Percentiles rank a stretch among this genome's conserved stretches.
These are phyloP conservation scores for Penicillium sp. DNA, from an alignment of 2,329 filamentous ascomycete genomes.

Conservation along the genomic window DNA sequence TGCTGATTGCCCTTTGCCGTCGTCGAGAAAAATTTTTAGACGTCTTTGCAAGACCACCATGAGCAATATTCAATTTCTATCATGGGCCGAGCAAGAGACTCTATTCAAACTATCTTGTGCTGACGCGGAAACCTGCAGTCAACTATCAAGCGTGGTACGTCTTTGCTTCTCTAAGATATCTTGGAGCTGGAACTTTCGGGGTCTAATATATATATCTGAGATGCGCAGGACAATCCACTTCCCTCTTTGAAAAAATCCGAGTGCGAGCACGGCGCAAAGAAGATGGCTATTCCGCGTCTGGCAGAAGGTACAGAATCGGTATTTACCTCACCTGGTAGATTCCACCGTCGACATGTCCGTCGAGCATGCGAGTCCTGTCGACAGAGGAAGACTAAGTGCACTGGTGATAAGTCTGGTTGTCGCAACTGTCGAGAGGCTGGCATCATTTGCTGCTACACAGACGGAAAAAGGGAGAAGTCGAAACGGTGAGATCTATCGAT, in stretches of 20 bases:
- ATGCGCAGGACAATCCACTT: slow-evolving; percentile 24
- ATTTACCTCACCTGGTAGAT: slow-evolving; percentile 33
- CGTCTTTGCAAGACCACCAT: slow-evolving; percentile 19
- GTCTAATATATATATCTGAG: slow-evolving; percentile 15
- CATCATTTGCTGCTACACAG: slow-evolving; percentile 46
- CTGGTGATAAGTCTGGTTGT: slow-evolving; percentile 45
- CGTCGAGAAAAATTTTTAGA: background rate
- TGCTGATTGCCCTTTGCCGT: background rate
- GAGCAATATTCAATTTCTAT: slow-evolving; percentile 28
- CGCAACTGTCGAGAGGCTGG: slow-evolving; percentile 45
- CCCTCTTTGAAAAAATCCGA: slow-evolving; percentile 24
- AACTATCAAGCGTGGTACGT: slow-evolving; percentile 30
- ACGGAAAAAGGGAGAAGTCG: slow-evolving; percentile 46
- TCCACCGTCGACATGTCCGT: slow-evolving; percentile 38
- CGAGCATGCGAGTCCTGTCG: slow-evolving; percentile 48
- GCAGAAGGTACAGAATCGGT: slow-evolving; percentile 34
- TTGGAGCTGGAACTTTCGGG: background rate
- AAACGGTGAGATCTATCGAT: slow-evolving; percentile 36
- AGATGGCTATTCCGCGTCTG: slow-evolving; percentile 39
- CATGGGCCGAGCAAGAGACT: slow-evolving; percentile 32
- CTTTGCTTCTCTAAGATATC: background rate
- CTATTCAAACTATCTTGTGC: slow-evolving; percentile 32
- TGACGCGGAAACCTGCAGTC: slow-evolving; percentile 31
- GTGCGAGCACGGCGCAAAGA: slow-evolving; percentile 24
- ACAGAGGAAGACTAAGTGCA: slow-evolving; percentile 47